Conservation (phyloP, 208 protist genomes). For the Trypanosoma platydactyli region DNA sequence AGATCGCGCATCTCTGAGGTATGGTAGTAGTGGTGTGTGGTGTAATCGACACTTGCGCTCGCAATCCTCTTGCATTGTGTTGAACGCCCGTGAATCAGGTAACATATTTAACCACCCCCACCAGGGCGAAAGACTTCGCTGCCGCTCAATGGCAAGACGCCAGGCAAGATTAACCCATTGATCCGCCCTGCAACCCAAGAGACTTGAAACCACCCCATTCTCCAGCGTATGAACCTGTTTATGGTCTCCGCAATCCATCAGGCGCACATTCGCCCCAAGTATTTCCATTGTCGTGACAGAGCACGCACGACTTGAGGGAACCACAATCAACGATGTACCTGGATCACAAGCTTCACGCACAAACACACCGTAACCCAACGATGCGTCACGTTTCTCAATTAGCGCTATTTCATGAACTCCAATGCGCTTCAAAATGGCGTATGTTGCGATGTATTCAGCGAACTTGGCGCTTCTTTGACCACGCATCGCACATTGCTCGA, state of each 20-base stretch:
- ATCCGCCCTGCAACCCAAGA: constrained; percentile 34
- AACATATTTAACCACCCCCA: constrained; percentile 86
- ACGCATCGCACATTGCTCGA: constrained; percentile 30
- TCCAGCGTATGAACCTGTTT: constrained; percentile 24
- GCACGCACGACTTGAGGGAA: constrained; percentile 65
- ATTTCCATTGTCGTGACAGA: constrained; percentile 44
- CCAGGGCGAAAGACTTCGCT: constrained; percentile 66
- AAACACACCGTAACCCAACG: constrained; percentile 72
- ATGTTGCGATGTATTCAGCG: constrained; percentile 85
- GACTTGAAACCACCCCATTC: constrained; percentile 51
- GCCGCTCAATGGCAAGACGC: constrained; percentile 74
- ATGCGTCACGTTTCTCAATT: constrained; percentile 80
- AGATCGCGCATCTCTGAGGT: constrained; percentile 35
- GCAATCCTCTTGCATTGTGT: constrained; percentile 34
- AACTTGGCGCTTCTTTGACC: constrained; percentile 65
- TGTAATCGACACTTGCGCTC: constrained; percentile 64
- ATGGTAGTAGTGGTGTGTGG: constrained; percentile 58
- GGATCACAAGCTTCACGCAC: constrained; percentile 83
- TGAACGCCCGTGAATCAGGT: constrained; percentile 42
- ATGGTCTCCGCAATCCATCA: constrained; percentile 3
- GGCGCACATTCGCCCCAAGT: constrained; percentile 41
- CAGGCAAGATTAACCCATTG: constrained; percentile 79
- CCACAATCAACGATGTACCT: constrained; percentile 73
- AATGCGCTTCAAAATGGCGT: constrained; percentile 77
- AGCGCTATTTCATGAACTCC: constrained; percentile 78